phyloP scores from a whole-genome alignment of 805 yeast genomes.

The Teunomyces panamensis region DNA sequence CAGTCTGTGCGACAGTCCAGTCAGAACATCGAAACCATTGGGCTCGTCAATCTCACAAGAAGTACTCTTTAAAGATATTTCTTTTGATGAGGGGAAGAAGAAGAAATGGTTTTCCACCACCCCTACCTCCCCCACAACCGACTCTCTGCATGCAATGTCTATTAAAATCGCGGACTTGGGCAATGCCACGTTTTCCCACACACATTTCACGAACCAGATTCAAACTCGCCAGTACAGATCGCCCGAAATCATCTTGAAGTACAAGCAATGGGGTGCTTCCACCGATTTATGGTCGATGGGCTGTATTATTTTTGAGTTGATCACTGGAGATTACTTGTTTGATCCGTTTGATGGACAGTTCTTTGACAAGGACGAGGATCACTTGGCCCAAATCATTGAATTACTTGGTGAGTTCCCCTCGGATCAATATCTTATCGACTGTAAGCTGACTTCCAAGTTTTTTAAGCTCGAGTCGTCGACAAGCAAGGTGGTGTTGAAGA shows the following conservation, averaged over 20 bases:
- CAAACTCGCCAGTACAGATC: slow-evolving; percentile 92
- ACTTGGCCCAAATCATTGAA: slow-evolving; percentile 61
- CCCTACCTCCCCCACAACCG: not conserved
- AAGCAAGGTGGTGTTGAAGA: slow-evolving; percentile 33
- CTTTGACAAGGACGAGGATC: slow-evolving; percentile 57
- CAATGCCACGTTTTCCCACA: slow-evolving; percentile 79
- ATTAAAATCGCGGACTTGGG: slow-evolving; percentile 92
- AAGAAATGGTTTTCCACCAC: not conserved
- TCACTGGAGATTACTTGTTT: slow-evolving; percentile 60
- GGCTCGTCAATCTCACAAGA: slow-evolving; percentile 13
- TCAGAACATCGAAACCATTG: slow-evolving; percentile 47
- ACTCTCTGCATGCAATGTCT: slow-evolving; percentile 4
- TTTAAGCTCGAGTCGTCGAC: slow-evolving; percentile 31
- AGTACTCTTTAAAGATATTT: slow-evolving; percentile 8
- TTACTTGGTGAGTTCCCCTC: slow-evolving; percentile 42
- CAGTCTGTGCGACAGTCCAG: slow-evolving; percentile 24
- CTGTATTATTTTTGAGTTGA: slow-evolving; percentile 55
- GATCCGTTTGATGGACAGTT: slow-evolving; percentile 54
- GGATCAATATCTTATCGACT: slow-evolving; percentile 37
- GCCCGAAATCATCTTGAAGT: slow-evolving; percentile 57
- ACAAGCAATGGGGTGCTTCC: slow-evolving; percentile 57
- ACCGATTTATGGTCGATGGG: slow-evolving; percentile 62
- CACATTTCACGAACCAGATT: slow-evolving; percentile 83
- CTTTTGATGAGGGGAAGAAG: not conserved
- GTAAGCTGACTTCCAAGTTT: slow-evolving; percentile 38